Percentiles rank a stretch among this genome's conserved stretches.
phyloP scores from a whole-genome alignment of 768 basidiomycete species.

The Pulveroboletus sp. region DNA sequence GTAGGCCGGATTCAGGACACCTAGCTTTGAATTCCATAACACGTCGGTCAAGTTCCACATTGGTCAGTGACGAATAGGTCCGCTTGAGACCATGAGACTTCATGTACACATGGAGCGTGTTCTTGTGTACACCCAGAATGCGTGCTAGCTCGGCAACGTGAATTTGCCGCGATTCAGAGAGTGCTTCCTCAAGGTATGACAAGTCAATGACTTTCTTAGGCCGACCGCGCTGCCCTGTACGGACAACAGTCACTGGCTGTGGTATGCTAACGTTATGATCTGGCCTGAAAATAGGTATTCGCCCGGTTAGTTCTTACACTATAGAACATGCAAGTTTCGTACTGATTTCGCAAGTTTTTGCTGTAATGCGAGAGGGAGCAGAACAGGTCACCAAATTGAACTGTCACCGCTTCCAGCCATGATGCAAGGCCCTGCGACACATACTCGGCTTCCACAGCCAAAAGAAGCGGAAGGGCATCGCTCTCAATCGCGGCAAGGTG shows the following conservation, averaged over 20 bases:
- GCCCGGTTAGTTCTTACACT: no score
- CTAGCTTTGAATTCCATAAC: conserved; percentile 3
- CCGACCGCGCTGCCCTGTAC: neutral
- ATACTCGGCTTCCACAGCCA: no score
- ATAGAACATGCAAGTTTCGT: no score
- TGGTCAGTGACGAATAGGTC: conserved; percentile 11
- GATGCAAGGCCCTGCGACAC: no score
- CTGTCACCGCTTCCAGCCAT: no score
- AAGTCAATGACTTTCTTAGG: neutral
- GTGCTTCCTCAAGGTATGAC: neutral
- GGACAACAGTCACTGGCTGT: neutral
- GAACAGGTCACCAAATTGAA: no score
- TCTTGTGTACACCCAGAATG: conserved; percentile 15
- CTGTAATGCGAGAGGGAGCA: no score
- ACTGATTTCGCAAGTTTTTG: no score
- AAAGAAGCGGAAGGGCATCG: no score
- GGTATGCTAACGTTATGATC: neutral
- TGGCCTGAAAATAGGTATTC: no score
- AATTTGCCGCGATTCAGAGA: conserved; percentile 5
- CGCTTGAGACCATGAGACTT: conserved; percentile 10
- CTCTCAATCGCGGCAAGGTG: no score
- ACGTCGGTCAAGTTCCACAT: conserved; percentile 17
- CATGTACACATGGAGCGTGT: conserved; percentile 17
- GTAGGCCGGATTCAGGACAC: conserved; percentile 12
- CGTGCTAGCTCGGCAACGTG: conserved; percentile 10